Percentiles rank a stretch among this genome's conserved stretches.
Evolutionary conservation across 345 rosid species (phyloP).

Genomic region (Eucalyptus erythrocorys): DNA sequence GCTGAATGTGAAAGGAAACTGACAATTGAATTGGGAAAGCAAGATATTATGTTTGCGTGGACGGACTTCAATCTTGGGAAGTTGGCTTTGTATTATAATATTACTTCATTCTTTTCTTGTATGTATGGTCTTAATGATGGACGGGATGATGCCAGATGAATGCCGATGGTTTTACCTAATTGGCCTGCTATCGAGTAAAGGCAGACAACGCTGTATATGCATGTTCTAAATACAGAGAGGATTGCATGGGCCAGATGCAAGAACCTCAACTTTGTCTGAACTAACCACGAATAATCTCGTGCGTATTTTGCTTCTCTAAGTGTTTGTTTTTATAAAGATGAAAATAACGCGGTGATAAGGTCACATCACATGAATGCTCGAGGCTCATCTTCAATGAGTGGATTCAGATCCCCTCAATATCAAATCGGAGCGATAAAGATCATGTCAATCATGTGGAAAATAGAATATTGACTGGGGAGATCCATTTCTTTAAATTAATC

Average conservation of each 20-base stretch:
- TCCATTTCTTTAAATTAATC: not conserved
- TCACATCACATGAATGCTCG: not conserved
- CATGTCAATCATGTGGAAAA: not conserved
- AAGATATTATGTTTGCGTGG: not conserved
- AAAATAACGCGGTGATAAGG: not conserved
- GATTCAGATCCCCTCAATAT: not conserved
- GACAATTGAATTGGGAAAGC: not conserved
- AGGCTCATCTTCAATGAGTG: not conserved
- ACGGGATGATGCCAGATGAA: not conserved
- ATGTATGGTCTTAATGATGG: not conserved
- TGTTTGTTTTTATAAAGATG: not conserved
- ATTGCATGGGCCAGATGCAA: not conserved
- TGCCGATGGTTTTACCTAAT: not conserved
- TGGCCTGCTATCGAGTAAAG: not conserved
- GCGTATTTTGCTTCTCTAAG: not conserved
- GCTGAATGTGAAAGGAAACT: not conserved
- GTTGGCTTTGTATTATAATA: not conserved
- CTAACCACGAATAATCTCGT: not conserved
- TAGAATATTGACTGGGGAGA: not conserved
- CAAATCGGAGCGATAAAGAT: not conserved
- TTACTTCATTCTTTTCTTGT: not conserved
- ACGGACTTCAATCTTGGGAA: not conserved
- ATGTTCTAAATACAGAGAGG: not conserved
- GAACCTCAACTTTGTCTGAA: not conserved
- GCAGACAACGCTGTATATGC: not conserved